Evolutionary conservation across 1,284 basidiomycete species (phyloP).

Genomic region (Ceratobasidium sp.): DNA sequence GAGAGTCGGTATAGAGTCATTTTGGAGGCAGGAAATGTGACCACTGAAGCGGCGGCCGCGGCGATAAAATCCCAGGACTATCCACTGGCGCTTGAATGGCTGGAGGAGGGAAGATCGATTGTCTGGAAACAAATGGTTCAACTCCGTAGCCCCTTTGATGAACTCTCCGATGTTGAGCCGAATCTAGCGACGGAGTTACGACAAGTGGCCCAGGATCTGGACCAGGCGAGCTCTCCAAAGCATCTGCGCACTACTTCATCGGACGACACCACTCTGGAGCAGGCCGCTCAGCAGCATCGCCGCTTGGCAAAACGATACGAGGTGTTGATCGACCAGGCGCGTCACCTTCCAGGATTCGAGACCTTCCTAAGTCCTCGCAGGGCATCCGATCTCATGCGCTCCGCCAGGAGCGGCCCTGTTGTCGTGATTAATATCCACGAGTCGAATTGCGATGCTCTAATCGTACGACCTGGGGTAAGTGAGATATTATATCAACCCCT

Average conservation of each 20-base stretch:
- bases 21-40: neutral
- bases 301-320: neutral
- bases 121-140: slow-evolving; percentile 9
- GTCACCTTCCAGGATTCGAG: slow-evolving; percentile 5
- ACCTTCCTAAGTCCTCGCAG: neutral
- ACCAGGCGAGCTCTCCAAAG: neutral
- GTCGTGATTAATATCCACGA: slow-evolving; percentile 17
- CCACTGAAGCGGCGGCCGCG: neutral
- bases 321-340: neutral
- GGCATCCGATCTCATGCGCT: neutral
- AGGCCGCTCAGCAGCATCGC: slow-evolving; percentile 10
- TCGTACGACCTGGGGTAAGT: neutral
- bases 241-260: neutral
- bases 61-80: neutral
- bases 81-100: slow-evolving; percentile 3
- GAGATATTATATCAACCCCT: slow-evolving; percentile 8
- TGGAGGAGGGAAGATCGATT: slow-evolving; percentile 15
- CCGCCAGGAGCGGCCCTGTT: neutral
- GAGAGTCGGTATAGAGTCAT: neutral
- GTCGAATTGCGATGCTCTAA: neutral
- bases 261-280: neutral
- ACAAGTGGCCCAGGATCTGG: neutral
- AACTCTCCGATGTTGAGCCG: neutral
- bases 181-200: neutral
- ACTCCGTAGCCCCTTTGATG: neutral